Evolutionary conservation across 805 yeast genomes (phyloP).

Genomic region (Komagataella kurtzmanii): DNA sequence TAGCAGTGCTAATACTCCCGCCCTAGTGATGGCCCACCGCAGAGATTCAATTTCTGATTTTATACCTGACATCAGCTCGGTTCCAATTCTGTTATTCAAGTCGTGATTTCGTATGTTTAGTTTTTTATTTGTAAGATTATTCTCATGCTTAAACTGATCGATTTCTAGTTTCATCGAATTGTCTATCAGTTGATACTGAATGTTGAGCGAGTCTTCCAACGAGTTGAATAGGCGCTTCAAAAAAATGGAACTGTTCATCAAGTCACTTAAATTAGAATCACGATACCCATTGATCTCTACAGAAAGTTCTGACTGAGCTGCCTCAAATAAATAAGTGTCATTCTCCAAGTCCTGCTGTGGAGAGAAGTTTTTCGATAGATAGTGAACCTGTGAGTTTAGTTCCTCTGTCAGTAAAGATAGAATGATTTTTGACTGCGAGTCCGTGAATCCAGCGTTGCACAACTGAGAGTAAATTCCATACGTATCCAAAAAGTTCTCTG

Average conservation of each 20-base stretch:
- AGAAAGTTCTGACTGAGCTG: slow-evolving; percentile 78
- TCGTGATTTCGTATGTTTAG: slow-evolving; percentile 66
- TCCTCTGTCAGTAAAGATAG: slow-evolving; percentile 27
- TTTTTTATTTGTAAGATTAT: slow-evolving; percentile 58
- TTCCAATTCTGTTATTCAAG: slow-evolving; percentile 70
- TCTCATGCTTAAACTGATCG: slow-evolving; percentile 77
- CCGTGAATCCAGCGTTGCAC: slow-evolving; percentile 41
- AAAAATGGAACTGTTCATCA: slow-evolving; percentile 51
- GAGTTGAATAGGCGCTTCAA: slow-evolving; percentile 62
- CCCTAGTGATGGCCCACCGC: slow-evolving; percentile 86
- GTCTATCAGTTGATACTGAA: slow-evolving; percentile 47
- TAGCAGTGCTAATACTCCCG: slow-evolving; percentile 71
- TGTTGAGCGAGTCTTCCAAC: slow-evolving; percentile 66
- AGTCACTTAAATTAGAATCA: slow-evolving; percentile 53
- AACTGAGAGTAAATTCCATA: slow-evolving; percentile 44
- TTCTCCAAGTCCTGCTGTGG: slow-evolving; percentile 67
- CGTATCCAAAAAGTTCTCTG: slow-evolving; percentile 42
- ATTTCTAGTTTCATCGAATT: slow-evolving; percentile 68
- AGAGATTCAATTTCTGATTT: slow-evolving; percentile 79
- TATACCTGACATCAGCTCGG: slow-evolving; percentile 69
- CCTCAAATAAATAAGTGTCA: slow-evolving; percentile 78
- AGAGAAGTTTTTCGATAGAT: slow-evolving; percentile 32
- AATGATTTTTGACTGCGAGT: slow-evolving; percentile 45
- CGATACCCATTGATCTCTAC: slow-evolving; percentile 68
- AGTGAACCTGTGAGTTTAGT: slow-evolving; percentile 24